These are phyloP conservation scores for Colletotrichum neosansevieriae DNA, from an alignment of 2,329 filamentous ascomycete species.

Conservation along the genomic window DNA sequence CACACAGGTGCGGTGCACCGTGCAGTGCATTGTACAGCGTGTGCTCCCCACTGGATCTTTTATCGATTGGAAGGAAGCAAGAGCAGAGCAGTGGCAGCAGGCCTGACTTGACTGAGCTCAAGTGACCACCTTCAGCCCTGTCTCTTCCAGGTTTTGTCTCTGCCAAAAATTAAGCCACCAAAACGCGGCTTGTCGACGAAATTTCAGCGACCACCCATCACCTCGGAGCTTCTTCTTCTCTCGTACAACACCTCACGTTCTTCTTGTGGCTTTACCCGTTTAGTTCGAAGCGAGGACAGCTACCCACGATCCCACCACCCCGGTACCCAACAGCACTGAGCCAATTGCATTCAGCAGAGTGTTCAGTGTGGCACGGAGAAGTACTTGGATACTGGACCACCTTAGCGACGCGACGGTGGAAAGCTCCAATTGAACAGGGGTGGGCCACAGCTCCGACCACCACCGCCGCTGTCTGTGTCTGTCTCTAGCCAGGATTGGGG, in stretches of 20 bases:
- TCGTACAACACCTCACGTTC: background rate
- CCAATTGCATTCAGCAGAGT: slow-evolving; percentile 25
- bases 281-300: background rate
- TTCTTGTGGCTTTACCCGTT: background rate
- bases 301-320: background rate
- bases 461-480: background rate
- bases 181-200: slow-evolving; percentile 23
- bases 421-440: slow-evolving; percentile 29
- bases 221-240: background rate
- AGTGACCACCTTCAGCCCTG: slow-evolving; percentile 13
- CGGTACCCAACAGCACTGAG: slow-evolving; percentile 19
- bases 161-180: slow-evolving; percentile 19
- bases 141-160: slow-evolving; percentile 3
- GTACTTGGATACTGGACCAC: slow-evolving; percentile 4
- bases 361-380: background rate
- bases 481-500: slow-evolving; percentile 1
- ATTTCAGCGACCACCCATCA: slow-evolving; percentile 21
- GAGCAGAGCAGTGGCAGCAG: background rate
- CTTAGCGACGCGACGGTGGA: slow-evolving; percentile 7
- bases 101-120: background rate
- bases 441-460: slow-evolving; percentile 31
- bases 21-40: slow-evolving; percentile 2
- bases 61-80: no score
- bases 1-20: slow-evolving; percentile 1
- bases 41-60: background rate